Base-by-base conservation (phyloP, 139 green algal genomes). In the Monoraphidium neglectum region DNA sequence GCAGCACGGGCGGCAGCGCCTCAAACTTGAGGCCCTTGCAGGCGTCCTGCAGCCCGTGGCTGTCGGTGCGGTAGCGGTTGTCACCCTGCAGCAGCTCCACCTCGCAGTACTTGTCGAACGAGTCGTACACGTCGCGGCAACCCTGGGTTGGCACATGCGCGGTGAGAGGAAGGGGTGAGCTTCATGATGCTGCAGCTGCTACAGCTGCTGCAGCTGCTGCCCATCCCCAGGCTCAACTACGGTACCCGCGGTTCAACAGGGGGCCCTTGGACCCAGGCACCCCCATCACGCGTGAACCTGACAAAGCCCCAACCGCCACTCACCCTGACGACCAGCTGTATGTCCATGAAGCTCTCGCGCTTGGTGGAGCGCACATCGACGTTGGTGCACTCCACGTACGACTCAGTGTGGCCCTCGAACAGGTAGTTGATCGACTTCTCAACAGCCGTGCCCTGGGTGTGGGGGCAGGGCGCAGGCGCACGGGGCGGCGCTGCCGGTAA, bases 1-100 rank as follows among this genome's bases (percentile, higher is more conserved):
- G 90, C 59, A 99, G 88, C 70, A 99, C 86, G 28, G 95, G 96
- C 8, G 96, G 96, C 33, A 99, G 92, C 68, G 74, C 65, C 18
- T 97, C 84, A 79, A 99, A 99, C 66, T 95, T 76, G 33, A 97
- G 90, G 43, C 95, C 93, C 79, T 97, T 98, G 47, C 83, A 76
- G 4, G 96, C 96, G 76, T 98, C 95, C 90, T 97, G 92, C 88
- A 98, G 81, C 32, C 96, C 96, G 65, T 93, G 86, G 28, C 87
- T 84, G 57, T 99, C 96, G 16, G 94, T 92, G 43, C 97, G 87
- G 88, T 99, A 99, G 86, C 97, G 90, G 86, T 99, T 98, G 28
- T 94, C 83, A 2, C 94, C 95, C 1, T 94, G 88, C 72, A 97
- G 78, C 53, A 84, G 81, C 83, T 97, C 92, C 53, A 89, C 81